Base-by-base conservation (phyloP, 768 basidiomycete species). In the Leccinum longicurvipes region DNA sequence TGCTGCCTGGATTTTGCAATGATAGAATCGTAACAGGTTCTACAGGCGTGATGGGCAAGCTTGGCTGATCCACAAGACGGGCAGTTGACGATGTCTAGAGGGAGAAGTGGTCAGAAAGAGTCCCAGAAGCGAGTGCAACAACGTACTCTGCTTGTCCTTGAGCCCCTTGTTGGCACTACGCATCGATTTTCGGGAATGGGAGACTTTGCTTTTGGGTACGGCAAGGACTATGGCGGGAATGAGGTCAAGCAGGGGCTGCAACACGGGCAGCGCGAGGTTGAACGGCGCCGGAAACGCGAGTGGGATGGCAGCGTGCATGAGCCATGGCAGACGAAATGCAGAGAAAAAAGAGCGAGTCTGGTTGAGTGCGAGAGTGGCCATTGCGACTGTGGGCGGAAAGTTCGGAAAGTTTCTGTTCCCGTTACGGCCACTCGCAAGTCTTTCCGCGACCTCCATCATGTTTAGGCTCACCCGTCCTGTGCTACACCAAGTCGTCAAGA, bases 161-260 rank as follows among this genome's bases (percentile, higher is more conserved):
- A 97, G 74, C 1, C 94, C 93, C 72, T 98, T 98, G 73, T 94
- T 93, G 15, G 94, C 89, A 59, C 85, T 85, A 41, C 95, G 81
- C 93, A 96, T 96, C n/a, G 87, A 82, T 72, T 98, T 98, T 50
- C 91, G 80, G 21, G 92, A 93, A 73, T 98, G 94, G 0, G 94
- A 93, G 11, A 85, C 81, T 74, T 95, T 95, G 70, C 87, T 89
- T 75, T 98, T 98, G 24, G 96, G 96, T 2, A 96, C 96, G 24
- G 94, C 93, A 42, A 93, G 82, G 19, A 98, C 76, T 70, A 95
- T 85, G 1, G 93, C 81, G 12, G 95, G 95, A 58, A 98, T 80
- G 44, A 97, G 82, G 59, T 95, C 91, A 39, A 78, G 73, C 21
- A 87, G 71, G 3, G 79, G 76, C 34, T 76, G 74, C 34, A 82